Evolutionary conservation across 495 filamentous ascomycete genomes (phyloP), one percentile per base, ranked within the genome.

Genomic region (Cryomyces minteri): DNA sequence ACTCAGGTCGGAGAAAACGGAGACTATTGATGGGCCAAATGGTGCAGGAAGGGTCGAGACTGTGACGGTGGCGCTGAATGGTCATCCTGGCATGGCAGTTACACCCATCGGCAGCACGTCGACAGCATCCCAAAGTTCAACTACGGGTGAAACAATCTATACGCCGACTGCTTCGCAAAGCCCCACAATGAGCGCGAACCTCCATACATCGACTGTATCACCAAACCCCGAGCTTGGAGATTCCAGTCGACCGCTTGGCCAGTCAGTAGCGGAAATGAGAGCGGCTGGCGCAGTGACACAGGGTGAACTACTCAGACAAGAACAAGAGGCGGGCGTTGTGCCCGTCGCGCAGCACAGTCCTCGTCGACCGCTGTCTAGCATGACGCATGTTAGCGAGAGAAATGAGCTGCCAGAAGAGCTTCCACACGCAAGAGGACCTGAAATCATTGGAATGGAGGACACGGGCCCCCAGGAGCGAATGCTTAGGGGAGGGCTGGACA

Each of bases 391-490:
- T 31, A 64, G 39, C 10, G 51, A 56, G 48, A 60, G 54, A 43
- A 58, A 60, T 6, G 58, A 62, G 6, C 62, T 62, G 28, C 62
- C 61, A 2, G 73, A 76, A 3, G 85, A 90, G 52, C 53, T 73
- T 0, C 83, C 86, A 9, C 84, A 93, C 55, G 84, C 82, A 3
- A 71, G 82, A 11, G 84, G 86, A 0, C 88, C 90, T 0, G 73
- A 80, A 8, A 70, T 82, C 47, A 76, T 98, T 28, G 88, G 87
- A 0, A 74, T 84, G 29, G 81, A 86, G 54, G 90, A 98, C 56
- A 77, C 82, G 56, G 90, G 90, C 1, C 74, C 84, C 12, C 88
- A 94, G 58, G 66, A 48, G 11, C 36, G 45, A 34, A 40, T 43
- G 4, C 36, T 18, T 18, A 50, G 32, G 11, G 47, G 43, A 38